Evolutionary conservation across 768 basidiomycete species (phyloP).

Genomic region (Kwoniella heveanensis): DNA sequence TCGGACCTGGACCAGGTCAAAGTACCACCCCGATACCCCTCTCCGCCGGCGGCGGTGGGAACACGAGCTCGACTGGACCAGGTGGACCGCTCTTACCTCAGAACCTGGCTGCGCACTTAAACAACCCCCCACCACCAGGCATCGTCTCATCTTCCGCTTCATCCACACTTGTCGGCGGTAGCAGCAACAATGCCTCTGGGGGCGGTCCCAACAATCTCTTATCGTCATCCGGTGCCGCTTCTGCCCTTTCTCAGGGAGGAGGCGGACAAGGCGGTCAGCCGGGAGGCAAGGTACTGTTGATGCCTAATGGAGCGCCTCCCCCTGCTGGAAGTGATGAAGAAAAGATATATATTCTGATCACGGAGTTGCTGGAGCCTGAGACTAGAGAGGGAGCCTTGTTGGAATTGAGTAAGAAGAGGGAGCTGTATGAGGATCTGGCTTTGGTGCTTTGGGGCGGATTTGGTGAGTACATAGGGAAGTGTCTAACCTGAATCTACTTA

Average conservation of each 20-base stretch:
- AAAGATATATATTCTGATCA: conserved; percentile 88
- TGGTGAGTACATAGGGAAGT: too few species aligned
- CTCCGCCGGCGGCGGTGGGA: conserved; percentile 9
- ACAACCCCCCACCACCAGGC: conserved; percentile 52
- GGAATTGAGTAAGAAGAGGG: conserved; percentile 97
- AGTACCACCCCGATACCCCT: conserved; percentile 10
- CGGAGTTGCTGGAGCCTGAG: conserved; percentile 58
- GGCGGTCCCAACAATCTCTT: neutral
- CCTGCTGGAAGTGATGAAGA: conserved; percentile 62
- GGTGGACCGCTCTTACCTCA: conserved; percentile 41
- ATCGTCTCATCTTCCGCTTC: neutral
- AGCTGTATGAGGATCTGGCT: conserved; percentile 98
- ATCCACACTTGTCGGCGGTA: too few species aligned
- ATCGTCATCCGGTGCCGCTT: conserved; percentile 1
- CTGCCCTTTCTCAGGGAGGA: conserved; percentile 6
- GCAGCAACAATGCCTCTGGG: neutral
- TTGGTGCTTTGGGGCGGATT: conserved; percentile 98
- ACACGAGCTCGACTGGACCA: conserved; percentile 4
- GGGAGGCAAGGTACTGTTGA: conserved; percentile 46
- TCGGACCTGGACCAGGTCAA: neutral
- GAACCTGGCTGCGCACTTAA: conserved; percentile 52
- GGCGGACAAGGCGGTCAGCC: conserved; percentile 13
- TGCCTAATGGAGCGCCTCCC: conserved; percentile 48
- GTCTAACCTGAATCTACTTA: too few species aligned
- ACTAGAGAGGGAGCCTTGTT: conserved; percentile 87